phyloP scores from a whole-genome alignment of 2,329 filamentous ascomycete species.

The Pyrenophora seminiperda region DNA sequence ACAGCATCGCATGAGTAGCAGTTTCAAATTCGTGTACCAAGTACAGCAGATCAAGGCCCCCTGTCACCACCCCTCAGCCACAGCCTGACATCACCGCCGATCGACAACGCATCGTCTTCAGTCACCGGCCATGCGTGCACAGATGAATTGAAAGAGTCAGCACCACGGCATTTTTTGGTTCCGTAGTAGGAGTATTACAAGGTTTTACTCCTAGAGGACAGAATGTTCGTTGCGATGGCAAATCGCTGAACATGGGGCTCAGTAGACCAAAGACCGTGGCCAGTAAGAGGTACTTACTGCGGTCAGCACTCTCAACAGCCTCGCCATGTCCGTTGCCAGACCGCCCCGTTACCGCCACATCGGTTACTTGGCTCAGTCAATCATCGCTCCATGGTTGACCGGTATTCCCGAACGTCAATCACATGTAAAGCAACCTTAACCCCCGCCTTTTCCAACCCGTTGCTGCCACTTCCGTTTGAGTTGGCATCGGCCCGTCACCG shows the following conservation, averaged over 20 bases:
- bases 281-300: conserved; percentile 21
- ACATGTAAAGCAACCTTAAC: conserved; percentile 8
- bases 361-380: conserved; percentile 12
- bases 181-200: conserved; percentile 1
- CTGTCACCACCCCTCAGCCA: conserved; percentile 13
- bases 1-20: conserved; percentile 1
- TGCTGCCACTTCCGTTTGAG: conserved; percentile 2
- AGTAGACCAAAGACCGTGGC: not conserved
- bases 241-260: not conserved
- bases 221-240: conserved; percentile 2
- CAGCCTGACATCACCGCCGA: conserved; percentile 12
- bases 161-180: not conserved
- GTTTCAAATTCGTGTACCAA: conserved; percentile 2
- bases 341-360: conserved; percentile 18
- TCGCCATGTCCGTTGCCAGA: conserved; percentile 20
- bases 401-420: not conserved
- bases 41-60: conserved; percentile 7
- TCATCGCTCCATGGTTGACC: conserved; percentile 4
- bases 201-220: conserved; percentile 4
- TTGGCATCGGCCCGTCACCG: not conserved
- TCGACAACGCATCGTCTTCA: conserved; percentile 14
- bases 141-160: conserved; percentile 5
- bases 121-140: conserved; percentile 13
- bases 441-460: conserved; percentile 2
- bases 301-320: conserved; percentile 22